phyloP scores from a whole-genome alignment of 192 early-diverging fungal species.

The Phycomyces blakesleeanus region DNA sequence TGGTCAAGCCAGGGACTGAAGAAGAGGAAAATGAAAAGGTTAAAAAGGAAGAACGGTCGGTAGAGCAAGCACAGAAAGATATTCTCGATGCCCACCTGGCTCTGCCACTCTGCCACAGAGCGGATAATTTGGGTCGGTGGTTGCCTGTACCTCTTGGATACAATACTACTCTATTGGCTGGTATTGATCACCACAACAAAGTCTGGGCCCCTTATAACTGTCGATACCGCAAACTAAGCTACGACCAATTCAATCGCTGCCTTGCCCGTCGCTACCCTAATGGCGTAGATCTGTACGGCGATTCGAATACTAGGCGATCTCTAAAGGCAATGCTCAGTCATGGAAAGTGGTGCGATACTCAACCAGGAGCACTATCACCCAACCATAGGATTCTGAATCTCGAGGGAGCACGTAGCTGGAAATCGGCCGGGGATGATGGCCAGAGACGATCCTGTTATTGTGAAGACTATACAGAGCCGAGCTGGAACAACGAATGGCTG shows the following conservation, averaged over 20 bases:
- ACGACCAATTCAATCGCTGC: constrained; percentile 39
- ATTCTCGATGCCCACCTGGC: constrained; percentile 32
- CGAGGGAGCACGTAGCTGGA: background rate
- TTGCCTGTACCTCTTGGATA: constrained; percentile 13
- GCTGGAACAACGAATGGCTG: constrained; percentile 33
- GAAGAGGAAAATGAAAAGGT: no score
- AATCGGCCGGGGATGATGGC: background rate
- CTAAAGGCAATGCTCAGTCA: constrained; percentile 45
- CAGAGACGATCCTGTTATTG: constrained; percentile 33
- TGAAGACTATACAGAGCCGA: constrained; percentile 40
- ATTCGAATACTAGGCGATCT: constrained; percentile 44
- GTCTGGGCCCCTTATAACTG: constrained; percentile 50
- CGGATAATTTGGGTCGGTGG: constrained; percentile 43
- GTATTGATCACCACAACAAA: constrained; percentile 29
- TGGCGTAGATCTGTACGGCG: constrained; percentile 43
- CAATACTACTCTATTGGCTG: constrained; percentile 18
- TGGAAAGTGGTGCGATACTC: constrained; percentile 40
- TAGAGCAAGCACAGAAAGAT: background rate
- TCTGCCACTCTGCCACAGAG: constrained; percentile 40
- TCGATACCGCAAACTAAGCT: constrained; percentile 33
- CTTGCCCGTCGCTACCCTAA: constrained; percentile 27
- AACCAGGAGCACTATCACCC: background rate
- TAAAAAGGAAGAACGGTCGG: no score
- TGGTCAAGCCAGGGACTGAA: constrained; percentile 1
- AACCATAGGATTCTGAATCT: background rate